Evolutionary conservation across 2,329 filamentous ascomycete species (phyloP), one percentile per base, ranked within the genome.

Genomic region (Fusarium abutilonis): DNA sequence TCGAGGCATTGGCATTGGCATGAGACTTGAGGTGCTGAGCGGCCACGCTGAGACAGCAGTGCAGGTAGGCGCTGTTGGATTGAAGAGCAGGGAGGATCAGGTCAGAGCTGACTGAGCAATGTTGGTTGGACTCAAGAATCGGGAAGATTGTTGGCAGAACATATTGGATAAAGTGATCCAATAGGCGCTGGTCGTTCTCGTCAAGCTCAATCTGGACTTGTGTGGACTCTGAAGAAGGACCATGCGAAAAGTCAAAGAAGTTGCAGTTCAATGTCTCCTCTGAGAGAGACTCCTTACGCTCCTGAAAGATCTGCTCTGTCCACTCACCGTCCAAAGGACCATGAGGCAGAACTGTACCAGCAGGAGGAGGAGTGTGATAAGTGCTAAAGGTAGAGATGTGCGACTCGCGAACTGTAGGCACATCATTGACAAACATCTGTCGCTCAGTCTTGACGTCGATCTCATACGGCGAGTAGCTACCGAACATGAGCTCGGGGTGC

Each of bases 391-490:
- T 96, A 1, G 93, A 96, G 34, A 93, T 89, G 29, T 92, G 92
- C 11, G 93, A 96, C 77, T 97, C 93, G 66, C 88, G 84, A 58
- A 94, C 82, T 13, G 93, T 90, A 5, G 92, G 92, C 52, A 97
- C 85, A 73, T 97, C 91, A 71, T 97, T 92, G 76, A 97, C 88
- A 76, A 91, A 97, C 82, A 96, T 93, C 69, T 97, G 92, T 64
- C 92, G 86, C 79, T 97, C 94, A 1, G 93, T 97, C 83, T 94
- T 96, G 80, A 98, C 90, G 75, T 97, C 94, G 60, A 97, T 89
- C 77, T 97, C 94, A 74, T 96, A 97, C 0, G 93, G 92, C 17
- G 89, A 86, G 75, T 85, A 90, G 64, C 84, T 79, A 63, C 75
- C 75, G 57, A 83, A 83, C 77, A 85, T 81, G 72, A 86, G 77